Evolutionary conservation across 2,329 filamentous ascomycete species (phyloP).

Genomic region (Fusarium odoratissimum): DNA sequence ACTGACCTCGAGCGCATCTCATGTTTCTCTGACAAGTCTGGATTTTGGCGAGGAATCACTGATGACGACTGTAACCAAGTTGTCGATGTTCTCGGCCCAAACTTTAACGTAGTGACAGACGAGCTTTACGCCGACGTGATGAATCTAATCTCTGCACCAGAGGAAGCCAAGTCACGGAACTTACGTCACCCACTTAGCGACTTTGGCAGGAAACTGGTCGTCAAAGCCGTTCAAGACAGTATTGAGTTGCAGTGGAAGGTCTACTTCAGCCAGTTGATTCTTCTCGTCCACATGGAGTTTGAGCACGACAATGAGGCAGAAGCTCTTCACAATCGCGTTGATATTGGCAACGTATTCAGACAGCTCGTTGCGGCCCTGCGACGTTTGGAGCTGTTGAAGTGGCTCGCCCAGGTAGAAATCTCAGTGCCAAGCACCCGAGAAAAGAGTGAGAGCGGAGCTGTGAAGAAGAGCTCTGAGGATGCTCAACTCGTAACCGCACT

Average conservation of each 20-base stretch:
- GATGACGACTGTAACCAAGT: conserved; percentile 83
- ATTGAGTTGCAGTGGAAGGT: conserved; percentile 78
- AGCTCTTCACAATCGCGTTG: conserved; percentile 67
- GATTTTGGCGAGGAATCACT: conserved; percentile 81
- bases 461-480: conserved; percentile 59
- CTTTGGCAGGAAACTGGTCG: conserved; percentile 79
- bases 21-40: conserved; percentile 80
- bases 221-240: conserved; percentile 83
- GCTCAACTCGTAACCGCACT: conserved; percentile 66
- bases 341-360: conserved; percentile 77
- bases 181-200: conserved; percentile 70
- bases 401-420: conserved; percentile 72
- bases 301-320: conserved; percentile 81
- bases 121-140: conserved; percentile 65
- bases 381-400: conserved; percentile 78
- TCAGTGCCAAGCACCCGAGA: conserved; percentile 60
- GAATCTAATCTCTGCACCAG: conserved; percentile 58
- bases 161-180: conserved; percentile 59
- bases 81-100: conserved; percentile 74
- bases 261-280: conserved; percentile 83
- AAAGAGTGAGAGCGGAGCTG: conserved; percentile 47
- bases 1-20: conserved; percentile 81
- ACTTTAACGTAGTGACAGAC: conserved; percentile 68
- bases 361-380: conserved; percentile 77
- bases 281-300: conserved; percentile 87